Conservation (phyloP, 345 rosid species). For the Gossypioides kirkii region DNA sequence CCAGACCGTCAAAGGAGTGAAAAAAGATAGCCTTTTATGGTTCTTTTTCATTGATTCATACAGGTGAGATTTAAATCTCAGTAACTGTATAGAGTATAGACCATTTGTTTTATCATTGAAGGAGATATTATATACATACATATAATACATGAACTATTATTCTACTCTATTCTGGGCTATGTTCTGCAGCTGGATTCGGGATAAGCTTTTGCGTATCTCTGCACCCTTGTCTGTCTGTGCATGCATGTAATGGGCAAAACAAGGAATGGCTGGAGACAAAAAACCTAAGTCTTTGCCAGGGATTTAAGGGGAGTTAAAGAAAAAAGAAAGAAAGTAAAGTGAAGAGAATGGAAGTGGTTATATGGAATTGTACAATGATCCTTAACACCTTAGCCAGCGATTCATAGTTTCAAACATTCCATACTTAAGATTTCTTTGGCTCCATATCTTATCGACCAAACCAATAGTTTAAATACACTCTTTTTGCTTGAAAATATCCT, state of each 20-base stretch:
- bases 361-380: conserved; percentile 19
- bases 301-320: background rate
- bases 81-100: background rate
- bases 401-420: conserved; percentile 8
- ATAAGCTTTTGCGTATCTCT: conserved; percentile 22
- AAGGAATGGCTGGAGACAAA: conserved; percentile 7
- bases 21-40: background rate
- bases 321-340: background rate
- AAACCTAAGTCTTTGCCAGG: conserved; percentile 17
- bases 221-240: conserved; percentile 16
- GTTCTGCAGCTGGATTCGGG: conserved; percentile 22
- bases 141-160: background rate
- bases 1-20: background rate
- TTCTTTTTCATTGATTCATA: background rate
- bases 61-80: background rate
- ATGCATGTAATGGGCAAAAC: conserved; percentile 34
- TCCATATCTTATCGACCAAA: background rate
- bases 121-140: background rate
- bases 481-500: background rate
- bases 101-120: background rate
- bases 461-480: background rate
- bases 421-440: background rate
- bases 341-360: conserved; percentile 25
- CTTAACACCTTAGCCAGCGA: background rate
- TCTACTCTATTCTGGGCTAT: background rate